phyloP scores from a whole-genome alignment of 495 filamentous ascomycete genomes.

The Massariosphaeria phaeospora region DNA sequence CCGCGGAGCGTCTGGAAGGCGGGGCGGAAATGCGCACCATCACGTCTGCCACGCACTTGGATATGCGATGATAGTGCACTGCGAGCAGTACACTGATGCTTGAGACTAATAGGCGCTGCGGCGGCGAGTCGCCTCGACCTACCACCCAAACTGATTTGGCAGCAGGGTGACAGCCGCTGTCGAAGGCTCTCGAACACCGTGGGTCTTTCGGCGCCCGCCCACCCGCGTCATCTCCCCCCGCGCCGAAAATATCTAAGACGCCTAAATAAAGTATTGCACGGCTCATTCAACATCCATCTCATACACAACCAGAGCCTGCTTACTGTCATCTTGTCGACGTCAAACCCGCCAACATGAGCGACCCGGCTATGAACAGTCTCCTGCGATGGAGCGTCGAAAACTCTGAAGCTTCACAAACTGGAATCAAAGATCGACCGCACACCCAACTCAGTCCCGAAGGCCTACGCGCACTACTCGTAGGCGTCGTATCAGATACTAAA shows the following conservation, averaged over 20 bases:
- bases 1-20: too few relatives aligned
- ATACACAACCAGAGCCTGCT: neutral
- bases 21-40: too few relatives aligned
- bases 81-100: too few relatives aligned
- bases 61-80: too few relatives aligned
- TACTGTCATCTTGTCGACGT: neutral
- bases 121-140: too few relatives aligned
- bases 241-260: conserved; percentile 6
- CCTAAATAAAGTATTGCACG: conserved; percentile 21
- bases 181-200: conserved; percentile 17
- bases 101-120: too few relatives aligned
- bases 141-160: too few relatives aligned
- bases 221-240: conserved; percentile 4
- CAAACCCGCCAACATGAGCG: conserved; percentile 41
- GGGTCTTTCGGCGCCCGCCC: conserved; percentile 10
- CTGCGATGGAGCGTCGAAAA: conserved; percentile 94
- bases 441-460: conserved; percentile 57
- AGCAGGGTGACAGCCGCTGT: neutral
- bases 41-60: too few relatives aligned
- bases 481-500: conserved; percentile 67
- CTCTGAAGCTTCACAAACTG: conserved; percentile 45
- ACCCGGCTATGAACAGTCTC: conserved; percentile 66
- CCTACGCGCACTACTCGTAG: conserved; percentile 63
- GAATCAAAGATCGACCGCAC: conserved; percentile 38
- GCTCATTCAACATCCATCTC: neutral